Evolutionary conservation across 1,284 basidiomycete genomes (phyloP), one percentile per base, ranked within the genome.

Genomic region (Ceratobasidium sp.): DNA sequence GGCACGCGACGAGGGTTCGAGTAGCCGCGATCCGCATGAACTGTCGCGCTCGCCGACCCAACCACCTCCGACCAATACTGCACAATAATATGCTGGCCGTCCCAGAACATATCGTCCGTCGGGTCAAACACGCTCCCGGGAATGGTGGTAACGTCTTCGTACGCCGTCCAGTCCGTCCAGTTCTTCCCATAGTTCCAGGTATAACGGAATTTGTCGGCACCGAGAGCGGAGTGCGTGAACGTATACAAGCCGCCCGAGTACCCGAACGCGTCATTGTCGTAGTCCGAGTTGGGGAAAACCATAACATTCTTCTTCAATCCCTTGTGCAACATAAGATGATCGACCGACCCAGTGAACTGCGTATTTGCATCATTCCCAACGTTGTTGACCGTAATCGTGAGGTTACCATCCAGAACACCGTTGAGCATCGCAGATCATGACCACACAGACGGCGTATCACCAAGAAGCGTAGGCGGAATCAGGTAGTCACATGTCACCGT

Each of bases 151-250:
- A 84, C 87, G 66, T 89, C 86, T 83, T 95, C 92, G 89, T 92
- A 96, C 53, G 84, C 84, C 45, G 84, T 82, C 95, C 95, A 97
- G 14, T 86, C 81, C 1, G 92, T 88, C 94, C 94, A 97, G 78
- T 88, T 92, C 82, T 89, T 86, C n/a, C 93, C 94, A 79, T 93
- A 97, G 84, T 96, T 91, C 84, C 89, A 89, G 9, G 93, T 91
- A 82, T 95, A 96, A 59, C 95, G 89, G 85, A 94, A 91, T 85
- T 84, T 89, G 78, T 97, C 94, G n/a, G 95, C 95, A 65, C 95
- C 95, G 60, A 87, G 87, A 2, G 95, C 95, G 60, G 87, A 88
- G 83, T 97, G 95, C 1, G 88, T 89, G 81, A 95, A 93, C 2
- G 86, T 89, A 82, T 92, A 95, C 77, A 89, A 53, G 62, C 88